phyloP scores from a whole-genome alignment of 169 alveolate species.

The Eimeria tenella region DNA sequence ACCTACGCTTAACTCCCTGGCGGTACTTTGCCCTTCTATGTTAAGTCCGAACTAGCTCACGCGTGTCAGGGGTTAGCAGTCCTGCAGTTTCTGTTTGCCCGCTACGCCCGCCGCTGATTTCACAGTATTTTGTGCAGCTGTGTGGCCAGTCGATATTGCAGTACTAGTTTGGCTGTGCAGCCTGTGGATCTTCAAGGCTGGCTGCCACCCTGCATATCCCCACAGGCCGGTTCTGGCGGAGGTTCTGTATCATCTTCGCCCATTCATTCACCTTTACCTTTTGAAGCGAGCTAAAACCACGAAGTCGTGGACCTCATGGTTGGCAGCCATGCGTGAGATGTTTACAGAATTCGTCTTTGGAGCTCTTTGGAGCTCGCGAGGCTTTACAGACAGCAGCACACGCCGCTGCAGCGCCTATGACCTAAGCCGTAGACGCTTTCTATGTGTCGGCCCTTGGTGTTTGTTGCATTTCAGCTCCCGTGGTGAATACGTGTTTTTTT shows the following conservation, averaged over 20 bases:
- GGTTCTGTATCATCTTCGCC: constrained; percentile 63
- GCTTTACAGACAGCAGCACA: background rate
- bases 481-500: background rate
- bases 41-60: background rate
- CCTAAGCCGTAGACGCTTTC: background rate
- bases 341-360: background rate
- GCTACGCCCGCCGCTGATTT: background rate
- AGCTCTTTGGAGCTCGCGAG: background rate
- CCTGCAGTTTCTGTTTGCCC: background rate
- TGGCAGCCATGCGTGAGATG: constrained; percentile 48
- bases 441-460: background rate
- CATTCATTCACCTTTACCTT: constrained; percentile 60
- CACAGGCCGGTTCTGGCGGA: constrained; percentile 54
- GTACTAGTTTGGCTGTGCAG: background rate
- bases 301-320: constrained; percentile 72
- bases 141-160: background rate
- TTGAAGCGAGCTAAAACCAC: constrained; percentile 50
- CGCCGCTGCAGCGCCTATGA: background rate
- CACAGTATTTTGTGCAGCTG: background rate
- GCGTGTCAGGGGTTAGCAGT: background rate
- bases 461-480: too few relatives aligned
- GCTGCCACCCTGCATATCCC: background rate
- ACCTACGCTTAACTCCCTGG: constrained; percentile 40
- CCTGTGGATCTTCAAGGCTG: background rate
- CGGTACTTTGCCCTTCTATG: constrained; percentile 29